These are phyloP conservation scores for Globisporangium orthogonon DNA, from an alignment of 352 stramenopile species.

Conservation along the genomic window DNA sequence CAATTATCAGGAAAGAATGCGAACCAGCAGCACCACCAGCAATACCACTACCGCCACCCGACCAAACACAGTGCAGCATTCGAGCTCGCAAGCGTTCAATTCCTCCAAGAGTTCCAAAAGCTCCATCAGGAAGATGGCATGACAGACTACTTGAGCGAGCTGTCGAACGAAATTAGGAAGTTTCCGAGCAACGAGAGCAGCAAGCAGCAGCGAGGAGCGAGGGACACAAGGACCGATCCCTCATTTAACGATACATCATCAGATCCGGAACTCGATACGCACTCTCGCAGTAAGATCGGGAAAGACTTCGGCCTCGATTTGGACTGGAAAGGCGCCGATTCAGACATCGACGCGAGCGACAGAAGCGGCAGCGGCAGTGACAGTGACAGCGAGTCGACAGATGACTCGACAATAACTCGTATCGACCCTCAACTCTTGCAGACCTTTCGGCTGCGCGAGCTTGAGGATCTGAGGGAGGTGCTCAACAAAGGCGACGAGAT, in stretches of 20 bases:
- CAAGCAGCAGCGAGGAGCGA: background rate
- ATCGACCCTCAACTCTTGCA: conserved; percentile 13
- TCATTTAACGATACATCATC: background rate
- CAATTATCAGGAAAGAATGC: conserved; percentile 24
- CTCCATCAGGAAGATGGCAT: conserved; percentile 52
- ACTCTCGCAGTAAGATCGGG: background rate
- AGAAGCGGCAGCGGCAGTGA: background rate
- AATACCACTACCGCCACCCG: conserved; percentile 3
- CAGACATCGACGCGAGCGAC: background rate
- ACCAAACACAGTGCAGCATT: conserved; percentile 40
- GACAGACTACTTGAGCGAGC: conserved; percentile 42
- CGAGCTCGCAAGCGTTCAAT: conserved; percentile 26
- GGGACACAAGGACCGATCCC: background rate
- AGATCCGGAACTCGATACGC: background rate
- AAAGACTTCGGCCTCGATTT: conserved; percentile 12
- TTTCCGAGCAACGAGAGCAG: background rate
- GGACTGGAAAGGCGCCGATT: conserved; percentile 14
- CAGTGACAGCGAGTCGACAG: background rate
- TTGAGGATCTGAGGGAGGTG: conserved; percentile 16
- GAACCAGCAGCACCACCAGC: background rate
- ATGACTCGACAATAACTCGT: background rate
- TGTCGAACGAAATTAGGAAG: conserved; percentile 7
- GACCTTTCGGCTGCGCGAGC: conserved; percentile 9
- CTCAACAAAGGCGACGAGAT: conserved; percentile 61
- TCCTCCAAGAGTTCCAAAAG: conserved; percentile 48